Base-by-base conservation (phyloP, 1,284 basidiomycete genomes). In the Limonomyces culmigenus region DNA sequence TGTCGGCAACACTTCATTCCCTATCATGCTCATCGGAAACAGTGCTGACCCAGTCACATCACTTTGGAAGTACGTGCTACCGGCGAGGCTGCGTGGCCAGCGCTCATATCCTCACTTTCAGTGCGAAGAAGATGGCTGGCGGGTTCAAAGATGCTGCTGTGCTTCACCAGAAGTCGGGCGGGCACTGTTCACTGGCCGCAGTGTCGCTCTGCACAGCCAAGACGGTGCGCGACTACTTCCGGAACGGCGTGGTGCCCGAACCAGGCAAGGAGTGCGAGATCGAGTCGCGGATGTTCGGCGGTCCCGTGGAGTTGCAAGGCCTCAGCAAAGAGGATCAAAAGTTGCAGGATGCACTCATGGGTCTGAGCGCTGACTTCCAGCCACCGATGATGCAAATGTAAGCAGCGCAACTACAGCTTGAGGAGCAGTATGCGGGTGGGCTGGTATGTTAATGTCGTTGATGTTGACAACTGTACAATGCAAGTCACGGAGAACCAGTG, bases 151-250 rank as follows among this genome's bases (percentile, higher is more conserved):
- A 38, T 21, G 42, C 47, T 11, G 44, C 46, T 4, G 47, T 47
- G 3, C 38, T 48, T 3, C 42, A 39, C 2, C 45, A 48, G 33
- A 41, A 46, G 27, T 45, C 43, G 12, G 34, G 42, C 19, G 34
- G 65, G 54, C 65, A 67, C 39, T 56, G 53, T 42, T 64, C 63
- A 8, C 27, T 62, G 13, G 38, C 55, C 2, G 55, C 52, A 11
- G 55, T 60, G 5, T 67, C 65, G 4, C 37, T 59, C 8, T 67
- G 65, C 51, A 66, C 63, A 0, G 49, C 53, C 19, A 49, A 50
- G 30, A 43, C 59, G 36, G 45, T 67, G 14, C 51, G 54, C 8
- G 47, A 50, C 2, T 67, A 69, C 43, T 60, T 66, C 40, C 41
- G 49, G 5, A 44, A 55, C 14, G 64, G 65, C 2, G 53, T 49